Evolutionary conservation across 108 stramenopile genomes (phyloP), one percentile per base, ranked within the genome.

Genomic region (Stephanodiscus triporus): DNA sequence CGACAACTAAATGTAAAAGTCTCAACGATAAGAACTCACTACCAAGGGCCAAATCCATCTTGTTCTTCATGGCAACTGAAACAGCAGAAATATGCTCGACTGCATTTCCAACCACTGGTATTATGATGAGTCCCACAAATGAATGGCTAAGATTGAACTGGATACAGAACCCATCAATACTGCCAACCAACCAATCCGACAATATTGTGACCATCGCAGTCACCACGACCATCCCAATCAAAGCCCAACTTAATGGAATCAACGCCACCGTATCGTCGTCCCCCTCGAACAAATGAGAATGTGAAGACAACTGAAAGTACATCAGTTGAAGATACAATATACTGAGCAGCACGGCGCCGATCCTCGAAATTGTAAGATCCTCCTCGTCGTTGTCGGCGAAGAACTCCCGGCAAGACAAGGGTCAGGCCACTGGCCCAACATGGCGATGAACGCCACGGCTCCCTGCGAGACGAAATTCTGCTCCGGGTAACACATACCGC

Each of bases 91-190:
- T 84, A 62, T 96, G 97, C 66, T 96, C 96, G 4, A 95, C 97
- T 26, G 96, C 97, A 80, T 97, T 98, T 34, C 97, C 97, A 13
- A 97, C 94, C 26, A 97, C 91, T 4, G 97, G 97, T 2, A 97
- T 61, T 55, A 97, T 85, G 56, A 97, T 95, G 9, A 96, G 60
- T 57, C 95, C 95, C 9, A 96, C 93, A 87, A 97, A 97, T 7
- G 91, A 92, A 63, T 85, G 72, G 55, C 88, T 85, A 38, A 97
- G 73, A 34, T 91, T 89, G 42, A 89, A 92, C n/a, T 79, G 63
- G 17, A 70, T 77, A 27, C 89, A 85, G 72, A 91, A 95, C 37
- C 87, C 96, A 84, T 97, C 95, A 73, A 97, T 95, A 66, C 90
- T 87, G 2, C 61, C 85, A 23, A 95, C 92, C 30, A 96, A 61